These are phyloP conservation scores for Microsporum ferrugineum DNA, from an alignment of 2,329 filamentous ascomycete species.

Conservation along the genomic window DNA sequence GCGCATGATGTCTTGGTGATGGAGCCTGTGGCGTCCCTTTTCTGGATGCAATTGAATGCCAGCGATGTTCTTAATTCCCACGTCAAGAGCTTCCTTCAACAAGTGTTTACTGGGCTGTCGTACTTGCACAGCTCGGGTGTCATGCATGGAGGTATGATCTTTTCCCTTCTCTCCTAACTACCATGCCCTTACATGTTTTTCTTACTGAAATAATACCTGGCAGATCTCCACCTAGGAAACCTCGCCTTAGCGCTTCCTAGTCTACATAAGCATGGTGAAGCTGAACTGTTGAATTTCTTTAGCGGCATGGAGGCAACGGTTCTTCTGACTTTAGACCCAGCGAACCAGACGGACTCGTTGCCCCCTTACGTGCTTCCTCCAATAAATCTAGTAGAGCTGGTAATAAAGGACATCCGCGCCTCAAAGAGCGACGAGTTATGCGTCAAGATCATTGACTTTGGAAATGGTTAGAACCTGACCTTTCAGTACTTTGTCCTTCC, in stretches of 20 bases:
- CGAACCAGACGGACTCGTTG: slow-evolving; percentile 3
- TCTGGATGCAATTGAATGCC: slow-evolving; percentile 7
- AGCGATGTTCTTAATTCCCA: neutral
- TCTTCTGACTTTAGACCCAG: slow-evolving; percentile 4
- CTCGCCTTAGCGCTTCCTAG: slow-evolving; percentile 1
- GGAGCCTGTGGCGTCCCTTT: neutral
- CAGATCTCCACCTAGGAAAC: slow-evolving; percentile 5
- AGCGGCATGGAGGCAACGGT: slow-evolving; percentile 1
- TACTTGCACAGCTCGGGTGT: slow-evolving; percentile 7
- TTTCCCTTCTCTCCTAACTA: neutral
- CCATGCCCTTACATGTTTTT: neutral
- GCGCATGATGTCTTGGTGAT: slow-evolving; percentile 31
- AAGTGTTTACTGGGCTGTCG: slow-evolving; percentile 1
- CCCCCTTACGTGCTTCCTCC: slow-evolving; percentile 5
- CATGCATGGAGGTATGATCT: slow-evolving; percentile 11
- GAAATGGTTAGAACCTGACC: slow-evolving; percentile 5
- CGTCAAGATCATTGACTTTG: slow-evolving; percentile 7
- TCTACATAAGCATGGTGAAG: slow-evolving; percentile 1
- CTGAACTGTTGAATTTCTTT: neutral
- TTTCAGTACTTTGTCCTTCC: neutral
- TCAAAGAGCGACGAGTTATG: slow-evolving; percentile 1
- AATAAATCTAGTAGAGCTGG: slow-evolving; percentile 3
- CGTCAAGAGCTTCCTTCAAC: slow-evolving; percentile 1
- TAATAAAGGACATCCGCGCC: neutral
- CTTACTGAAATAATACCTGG: neutral